These are phyloP conservation scores for Nicotiana obtusifolia DNA, from an alignment of 257 asterid genomes.

Conservation along the genomic window DNA sequence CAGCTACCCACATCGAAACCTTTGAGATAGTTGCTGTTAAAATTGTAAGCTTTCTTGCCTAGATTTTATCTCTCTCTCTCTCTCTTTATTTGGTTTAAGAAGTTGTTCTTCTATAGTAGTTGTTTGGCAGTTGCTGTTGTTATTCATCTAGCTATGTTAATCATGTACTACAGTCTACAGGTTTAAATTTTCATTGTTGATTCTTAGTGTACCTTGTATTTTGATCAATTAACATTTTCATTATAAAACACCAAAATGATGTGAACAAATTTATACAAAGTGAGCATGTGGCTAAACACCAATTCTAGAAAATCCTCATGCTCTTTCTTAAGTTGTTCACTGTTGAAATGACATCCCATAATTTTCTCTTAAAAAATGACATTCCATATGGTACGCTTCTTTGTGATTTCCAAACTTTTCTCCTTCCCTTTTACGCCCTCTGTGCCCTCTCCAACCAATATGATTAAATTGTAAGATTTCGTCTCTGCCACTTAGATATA, in stretches of 20 bases:
- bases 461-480: background rate
- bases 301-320: background rate
- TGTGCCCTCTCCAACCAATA: background rate
- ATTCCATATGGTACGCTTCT: background rate
- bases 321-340: background rate
- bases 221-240: background rate
- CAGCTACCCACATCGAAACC: constrained; percentile 89
- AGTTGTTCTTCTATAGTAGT: background rate
- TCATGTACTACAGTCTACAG: background rate
- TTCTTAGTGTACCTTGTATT: background rate
- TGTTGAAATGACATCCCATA: background rate
- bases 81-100: background rate
- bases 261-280: background rate
- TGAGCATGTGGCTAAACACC: background rate
- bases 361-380: background rate
- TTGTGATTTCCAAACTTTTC: background rate
- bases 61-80: background rate
- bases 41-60: constrained; percentile 53
- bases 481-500: background rate
- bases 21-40: constrained; percentile 90
- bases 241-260: background rate
- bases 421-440: background rate
- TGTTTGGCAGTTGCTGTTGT: background rate
- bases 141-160: background rate
- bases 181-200: background rate